Evolutionary conservation across 2,329 filamentous ascomycete species (phyloP).

Genomic region (Remersonia thermophila): DNA sequence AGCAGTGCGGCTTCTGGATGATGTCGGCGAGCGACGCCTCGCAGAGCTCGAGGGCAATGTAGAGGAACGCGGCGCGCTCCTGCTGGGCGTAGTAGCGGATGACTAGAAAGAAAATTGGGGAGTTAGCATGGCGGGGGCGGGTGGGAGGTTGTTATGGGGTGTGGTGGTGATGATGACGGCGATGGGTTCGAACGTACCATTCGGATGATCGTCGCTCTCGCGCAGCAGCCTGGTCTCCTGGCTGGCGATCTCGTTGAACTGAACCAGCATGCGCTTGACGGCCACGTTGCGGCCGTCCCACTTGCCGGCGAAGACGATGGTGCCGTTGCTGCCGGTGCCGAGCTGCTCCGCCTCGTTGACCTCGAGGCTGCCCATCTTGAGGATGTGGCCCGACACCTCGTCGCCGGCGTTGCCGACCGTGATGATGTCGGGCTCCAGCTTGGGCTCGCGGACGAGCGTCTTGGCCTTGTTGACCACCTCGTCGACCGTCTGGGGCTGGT

Average conservation of each 20-base stretch:
- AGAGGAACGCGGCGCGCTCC: constrained; percentile 77
- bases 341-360: constrained; percentile 52
- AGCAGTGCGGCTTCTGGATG: constrained; percentile 60
- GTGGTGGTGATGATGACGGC: not conserved
- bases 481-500: constrained; percentile 37
- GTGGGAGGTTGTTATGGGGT: constrained; percentile 7
- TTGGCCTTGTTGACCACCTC: constrained; percentile 49
- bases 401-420: constrained; percentile 44
- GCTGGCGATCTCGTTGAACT: constrained; percentile 90
- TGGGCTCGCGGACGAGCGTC: constrained; percentile 38
- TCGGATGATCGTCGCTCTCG: constrained; percentile 90
- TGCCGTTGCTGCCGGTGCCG: constrained; percentile 87
- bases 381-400: constrained; percentile 45
- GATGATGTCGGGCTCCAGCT: constrained; percentile 49
- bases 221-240: constrained; percentile 84
- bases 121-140: not conserved
- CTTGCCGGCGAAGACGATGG: constrained; percentile 84
- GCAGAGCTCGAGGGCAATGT: constrained; percentile 90
- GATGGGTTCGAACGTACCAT: constrained; percentile 38
- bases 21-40: constrained; percentile 89
- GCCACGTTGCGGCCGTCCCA: constrained; percentile 90
- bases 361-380: constrained; percentile 51
- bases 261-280: constrained; percentile 91
- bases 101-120: too few relatives aligned
- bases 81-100: constrained; percentile 94